Evolutionary conservation across 2,329 filamentous ascomycete genomes (phyloP).

Genomic region (Trichoderma cornu-damae): DNA sequence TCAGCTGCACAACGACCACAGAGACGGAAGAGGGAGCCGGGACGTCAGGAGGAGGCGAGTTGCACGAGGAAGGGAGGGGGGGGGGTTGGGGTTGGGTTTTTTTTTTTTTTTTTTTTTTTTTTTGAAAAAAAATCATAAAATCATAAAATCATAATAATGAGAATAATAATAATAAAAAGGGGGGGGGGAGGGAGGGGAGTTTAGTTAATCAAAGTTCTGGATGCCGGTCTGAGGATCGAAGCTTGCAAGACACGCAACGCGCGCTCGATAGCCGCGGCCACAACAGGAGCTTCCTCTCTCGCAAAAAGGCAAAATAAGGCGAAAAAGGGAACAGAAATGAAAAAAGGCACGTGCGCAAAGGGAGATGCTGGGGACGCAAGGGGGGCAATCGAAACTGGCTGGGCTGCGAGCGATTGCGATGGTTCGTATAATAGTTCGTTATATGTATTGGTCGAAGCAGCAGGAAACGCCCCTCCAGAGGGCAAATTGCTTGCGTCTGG

Average conservation of each 20-base stretch:
- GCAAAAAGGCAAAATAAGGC: no score
- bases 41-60: constrained; percentile 6
- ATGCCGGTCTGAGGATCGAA: not conserved
- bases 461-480: constrained; percentile 14
- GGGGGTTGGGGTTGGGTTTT: no score
- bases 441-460: constrained; percentile 11
- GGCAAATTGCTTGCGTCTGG: constrained; percentile 13
- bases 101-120: no score
- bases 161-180: no score
- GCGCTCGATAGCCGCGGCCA: not conserved
- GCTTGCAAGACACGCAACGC: constrained; percentile 15
- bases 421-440: constrained; percentile 1
- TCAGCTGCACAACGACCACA: not conserved
- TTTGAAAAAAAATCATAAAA: not conserved
- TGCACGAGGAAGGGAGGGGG: not conserved
- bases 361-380: constrained; percentile 19
- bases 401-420: not conserved
- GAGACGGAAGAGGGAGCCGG: not conserved
- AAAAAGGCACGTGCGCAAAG: constrained; percentile 20
- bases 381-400: not conserved
- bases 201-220: no score
- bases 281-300: not conserved
- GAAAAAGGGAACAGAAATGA: no score
- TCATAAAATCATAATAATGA: no score
- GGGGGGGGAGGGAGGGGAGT: no score